Conservation (phyloP, 2,329 filamentous ascomycete species). For the Stachybotrys echinatus region DNA sequence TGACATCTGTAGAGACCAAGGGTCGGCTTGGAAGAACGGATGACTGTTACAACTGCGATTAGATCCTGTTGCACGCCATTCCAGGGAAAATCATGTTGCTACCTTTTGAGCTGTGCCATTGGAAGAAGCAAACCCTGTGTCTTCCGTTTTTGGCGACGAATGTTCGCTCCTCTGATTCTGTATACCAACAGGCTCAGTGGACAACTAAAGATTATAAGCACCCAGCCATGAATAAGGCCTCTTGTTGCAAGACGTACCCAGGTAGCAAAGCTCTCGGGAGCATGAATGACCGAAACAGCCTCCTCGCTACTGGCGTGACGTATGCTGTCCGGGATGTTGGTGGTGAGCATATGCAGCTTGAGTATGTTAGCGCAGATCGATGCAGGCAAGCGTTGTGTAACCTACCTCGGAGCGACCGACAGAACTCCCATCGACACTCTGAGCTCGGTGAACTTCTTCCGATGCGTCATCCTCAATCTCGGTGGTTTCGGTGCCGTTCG, state of each 20-base stretch:
- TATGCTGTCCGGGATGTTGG: constrained; percentile 51
- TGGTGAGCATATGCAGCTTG: constrained; percentile 49
- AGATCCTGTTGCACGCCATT: background rate
- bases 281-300: constrained; percentile 86
- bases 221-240: no score
- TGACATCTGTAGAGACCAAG: constrained; percentile 70
- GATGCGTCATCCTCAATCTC: constrained; percentile 76
- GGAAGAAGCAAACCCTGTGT: constrained; percentile 22
- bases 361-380: background rate
- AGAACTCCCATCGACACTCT: constrained; percentile 4
- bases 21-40: constrained; percentile 51
- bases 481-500: constrained; percentile 75
- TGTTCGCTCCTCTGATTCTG: constrained; percentile 27
- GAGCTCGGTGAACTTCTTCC: constrained; percentile 47
- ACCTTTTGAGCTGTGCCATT: constrained; percentile 18
- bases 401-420: background rate
- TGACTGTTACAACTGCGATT: constrained; percentile 8
- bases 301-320: constrained; percentile 64
- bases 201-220: constrained; percentile 31
- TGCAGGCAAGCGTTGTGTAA: background rate
- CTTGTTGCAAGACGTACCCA: no score
- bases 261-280: constrained; percentile 72
- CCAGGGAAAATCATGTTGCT: no score
- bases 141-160: constrained; percentile 31
- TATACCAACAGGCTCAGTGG: constrained; percentile 30